These are phyloP conservation scores for Acer saccharum DNA, from an alignment of 345 rosid species.

Conservation along the genomic window DNA sequence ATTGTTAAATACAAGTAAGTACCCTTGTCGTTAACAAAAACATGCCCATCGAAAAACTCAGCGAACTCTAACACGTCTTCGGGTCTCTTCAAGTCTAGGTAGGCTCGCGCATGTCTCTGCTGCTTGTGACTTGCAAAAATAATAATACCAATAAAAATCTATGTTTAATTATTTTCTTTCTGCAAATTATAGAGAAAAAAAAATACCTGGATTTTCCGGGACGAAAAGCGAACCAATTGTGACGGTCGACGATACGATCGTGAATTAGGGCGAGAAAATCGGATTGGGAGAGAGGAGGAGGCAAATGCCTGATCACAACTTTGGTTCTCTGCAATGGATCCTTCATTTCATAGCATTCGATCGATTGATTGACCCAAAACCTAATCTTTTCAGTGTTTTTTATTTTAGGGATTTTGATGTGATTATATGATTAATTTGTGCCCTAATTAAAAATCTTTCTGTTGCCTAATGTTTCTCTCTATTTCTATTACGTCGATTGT, in stretches of 20 bases:
- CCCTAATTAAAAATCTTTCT: not conserved
- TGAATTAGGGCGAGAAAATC: constrained; percentile 59
- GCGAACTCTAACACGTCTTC: constrained; percentile 73
- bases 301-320: constrained; percentile 74
- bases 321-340: constrained; percentile 51
- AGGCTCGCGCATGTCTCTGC: constrained; percentile 65
- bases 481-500: not conserved
- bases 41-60: constrained; percentile 66
- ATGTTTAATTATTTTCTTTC: too few relatives aligned
- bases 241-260: constrained; percentile 55
- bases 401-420: not conserved
- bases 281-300: constrained; percentile 65
- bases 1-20: constrained; percentile 8
- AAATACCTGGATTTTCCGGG: constrained; percentile 57
- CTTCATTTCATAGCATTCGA: constrained; percentile 35
- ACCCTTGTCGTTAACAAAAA: constrained; percentile 80
- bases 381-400: not conserved
- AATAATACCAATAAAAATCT: not conserved
- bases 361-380: not conserved
- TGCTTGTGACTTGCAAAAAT: constrained; percentile 35
- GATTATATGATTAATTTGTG: not conserved
- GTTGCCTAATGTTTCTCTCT: not conserved
- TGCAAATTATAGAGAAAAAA: not conserved
- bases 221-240: constrained; percentile 58
- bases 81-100: constrained; percentile 56